Percentiles rank a stretch among this genome's conserved stretches.
Evolutionary conservation across 768 basidiomycete genomes (phyloP).

Genomic region (Chiua virens): DNA sequence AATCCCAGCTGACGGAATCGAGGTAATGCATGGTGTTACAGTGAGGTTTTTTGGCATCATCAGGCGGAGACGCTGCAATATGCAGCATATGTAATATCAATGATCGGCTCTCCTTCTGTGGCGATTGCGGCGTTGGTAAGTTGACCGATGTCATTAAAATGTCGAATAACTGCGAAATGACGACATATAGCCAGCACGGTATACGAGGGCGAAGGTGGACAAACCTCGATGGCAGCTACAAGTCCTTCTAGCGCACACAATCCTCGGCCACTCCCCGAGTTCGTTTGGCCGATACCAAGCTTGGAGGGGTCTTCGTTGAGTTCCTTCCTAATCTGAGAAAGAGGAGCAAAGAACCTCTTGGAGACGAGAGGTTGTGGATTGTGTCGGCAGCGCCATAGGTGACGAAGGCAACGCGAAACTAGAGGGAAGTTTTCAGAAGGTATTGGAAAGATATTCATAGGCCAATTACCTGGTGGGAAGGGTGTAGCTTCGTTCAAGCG

Average conservation of each 20-base stretch:
- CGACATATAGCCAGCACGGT: conserved; percentile 21
- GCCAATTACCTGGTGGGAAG: conserved; percentile 37
- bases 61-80: conserved; percentile 56
- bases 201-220: conserved; percentile 1
- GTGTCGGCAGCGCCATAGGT: conserved; percentile 64
- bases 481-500: conserved; percentile 48
- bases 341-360: conserved; percentile 56
- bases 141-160: conserved; percentile 26
- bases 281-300: conserved; percentile 59
- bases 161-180: conserved; percentile 40
- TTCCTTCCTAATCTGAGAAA: conserved; percentile 40
- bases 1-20: conserved; percentile 59
- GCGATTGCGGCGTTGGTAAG: conserved; percentile 12
- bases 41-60: conserved; percentile 50
- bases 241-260: conserved; percentile 73
- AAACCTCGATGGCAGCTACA: conserved; percentile 68
- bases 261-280: conserved; percentile 47
- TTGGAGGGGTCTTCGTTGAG: conserved; percentile 46
- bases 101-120: conserved; percentile 29
- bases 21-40: conserved; percentile 50
- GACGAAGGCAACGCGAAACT: conserved; percentile 53
- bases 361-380: conserved; percentile 53
- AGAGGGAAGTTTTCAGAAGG: conserved; percentile 1
- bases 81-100: conserved; percentile 55
- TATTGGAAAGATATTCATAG: background rate